Evolutionary conservation across 2,329 filamentous ascomycete genomes (phyloP).

Genomic region (Penicillium sp.): DNA sequence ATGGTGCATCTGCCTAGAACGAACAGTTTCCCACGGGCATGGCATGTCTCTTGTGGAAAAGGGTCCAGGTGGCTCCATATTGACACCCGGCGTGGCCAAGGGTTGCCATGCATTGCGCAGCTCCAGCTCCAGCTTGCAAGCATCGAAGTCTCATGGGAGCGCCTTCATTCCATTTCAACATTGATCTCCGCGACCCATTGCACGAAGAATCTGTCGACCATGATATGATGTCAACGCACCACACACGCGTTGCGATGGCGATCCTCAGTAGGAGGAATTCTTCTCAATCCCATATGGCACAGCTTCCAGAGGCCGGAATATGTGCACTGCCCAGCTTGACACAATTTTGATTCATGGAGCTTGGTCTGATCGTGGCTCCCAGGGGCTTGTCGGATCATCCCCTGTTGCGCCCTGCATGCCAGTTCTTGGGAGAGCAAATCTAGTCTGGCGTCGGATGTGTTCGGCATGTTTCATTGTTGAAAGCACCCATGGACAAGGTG

Average conservation of each 20-base stretch:
- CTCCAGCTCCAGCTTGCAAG: constrained; percentile 1
- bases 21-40: too few species aligned
- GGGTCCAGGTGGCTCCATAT: too few species aligned
- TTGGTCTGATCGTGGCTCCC: background rate
- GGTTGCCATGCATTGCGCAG: constrained; percentile 1
- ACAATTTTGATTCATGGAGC: background rate
- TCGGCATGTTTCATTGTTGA: too few species aligned
- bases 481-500: too few species aligned
- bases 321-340: background rate
- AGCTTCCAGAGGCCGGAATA: background rate
- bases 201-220: constrained; percentile 11
- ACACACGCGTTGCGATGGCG: background rate
- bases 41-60: too few species aligned
- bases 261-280: too few species aligned
- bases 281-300: background rate
- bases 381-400: constrained; percentile 1
- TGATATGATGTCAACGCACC: constrained; percentile 9
- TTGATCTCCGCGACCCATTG: constrained; percentile 13
- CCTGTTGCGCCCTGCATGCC: constrained; percentile 15
- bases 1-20: too few species aligned
- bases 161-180: constrained; percentile 17
- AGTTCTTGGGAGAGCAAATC: background rate
- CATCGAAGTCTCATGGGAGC: constrained; percentile 3
- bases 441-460: background rate
- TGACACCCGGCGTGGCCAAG: background rate